Evolutionary conservation across 345 rosid genomes (phyloP), one percentile per base, ranked within the genome.

Genomic region (Isatis tinctoria): DNA sequence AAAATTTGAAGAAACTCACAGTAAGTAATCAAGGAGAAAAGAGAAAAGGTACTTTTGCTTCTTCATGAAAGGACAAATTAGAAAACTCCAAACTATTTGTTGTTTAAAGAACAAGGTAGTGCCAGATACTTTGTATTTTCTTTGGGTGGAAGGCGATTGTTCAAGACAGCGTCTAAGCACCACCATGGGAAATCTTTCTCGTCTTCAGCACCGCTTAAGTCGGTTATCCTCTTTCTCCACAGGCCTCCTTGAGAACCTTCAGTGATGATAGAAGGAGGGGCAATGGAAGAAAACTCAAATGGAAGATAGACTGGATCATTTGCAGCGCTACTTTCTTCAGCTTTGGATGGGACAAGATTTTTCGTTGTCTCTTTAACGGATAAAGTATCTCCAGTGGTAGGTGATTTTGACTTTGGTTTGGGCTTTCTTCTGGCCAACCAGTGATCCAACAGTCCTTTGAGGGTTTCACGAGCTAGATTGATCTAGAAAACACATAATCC

Each of bases 221-320:
- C 98, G 9, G 92, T 84, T 68, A 87, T 85, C 82, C 87, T 92
- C 83, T 90, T 96, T 76, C 99, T 92, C 99, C 99, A 92, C 4
- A 87, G 93, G 40, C 95, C 97, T 52, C 98, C 99, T 79, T 90
- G 98, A 77, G 97, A 85, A 47, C 99, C 99, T 82, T 92, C 99
- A 1, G 99, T 90, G 54, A 92, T 83, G 67, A 96, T 85, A n/a
- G 99, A 96, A 74, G 99, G 98, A 54, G 98, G 90, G 28, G 90
- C 87, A 67, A 69, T 72, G 3, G 86, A 81, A 67, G 98, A 85
- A 83, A 96, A 96, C 81, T 90, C 87, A 36, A 92, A 96, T 57
- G 99, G 96, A 62, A 91, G 96, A 81, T 92, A 89, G 72, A 92
- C 97, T 13, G 94, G 85, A 67, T 96, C 98, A 79, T 82, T 90